phyloP scores from a whole-genome alignment of 2,329 filamentous ascomycete species.

The Emericellopsis cladophorae region DNA sequence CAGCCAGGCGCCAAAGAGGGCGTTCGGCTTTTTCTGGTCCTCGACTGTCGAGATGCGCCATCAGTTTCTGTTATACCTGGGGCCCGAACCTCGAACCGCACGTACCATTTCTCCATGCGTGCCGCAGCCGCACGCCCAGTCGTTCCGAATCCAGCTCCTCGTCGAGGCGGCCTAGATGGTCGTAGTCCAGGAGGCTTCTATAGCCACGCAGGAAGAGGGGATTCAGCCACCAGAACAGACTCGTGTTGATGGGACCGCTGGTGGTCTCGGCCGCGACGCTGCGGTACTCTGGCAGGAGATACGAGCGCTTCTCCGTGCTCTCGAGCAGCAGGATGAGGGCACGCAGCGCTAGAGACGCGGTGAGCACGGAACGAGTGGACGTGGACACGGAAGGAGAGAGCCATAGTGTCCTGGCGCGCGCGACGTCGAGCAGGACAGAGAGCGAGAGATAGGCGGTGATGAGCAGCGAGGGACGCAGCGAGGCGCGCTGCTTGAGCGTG shows the following conservation, averaged over 20 bases:
- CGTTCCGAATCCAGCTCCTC: constrained; percentile 7
- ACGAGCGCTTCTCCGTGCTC: constrained; percentile 21
- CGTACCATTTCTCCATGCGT: constrained; percentile 6
- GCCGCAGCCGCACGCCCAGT: constrained; percentile 7
- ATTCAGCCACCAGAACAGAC: constrained; percentile 21
- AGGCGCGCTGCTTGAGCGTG: constrained; percentile 20
- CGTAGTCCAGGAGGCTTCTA: constrained; percentile 14
- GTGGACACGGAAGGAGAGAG: constrained; percentile 5
- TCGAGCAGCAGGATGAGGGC: constrained; percentile 21
- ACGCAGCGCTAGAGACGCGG: constrained; percentile 20
- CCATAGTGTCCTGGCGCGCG: constrained; percentile 28
- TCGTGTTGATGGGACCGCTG: constrained; percentile 17
- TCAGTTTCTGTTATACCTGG: no score
- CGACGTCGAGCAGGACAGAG: constrained; percentile 28
- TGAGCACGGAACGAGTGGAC: constrained; percentile 19
- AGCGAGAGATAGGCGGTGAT: constrained; percentile 26
- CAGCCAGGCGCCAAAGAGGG: constrained; percentile 10
- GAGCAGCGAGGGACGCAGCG: constrained; percentile 26
- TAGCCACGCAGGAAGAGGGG: constrained; percentile 22
- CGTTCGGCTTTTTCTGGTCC: constrained; percentile 7
- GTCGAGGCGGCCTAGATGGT: constrained; percentile 19
- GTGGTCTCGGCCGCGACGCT: constrained; percentile 25
- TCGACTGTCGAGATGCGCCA: no score
- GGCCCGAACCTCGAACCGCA: constrained; percentile 10
- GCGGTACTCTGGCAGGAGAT: constrained; percentile 19